phyloP scores from a whole-genome alignment of 2,329 filamentous ascomycete species.

The Gliomastix tumulicola region DNA sequence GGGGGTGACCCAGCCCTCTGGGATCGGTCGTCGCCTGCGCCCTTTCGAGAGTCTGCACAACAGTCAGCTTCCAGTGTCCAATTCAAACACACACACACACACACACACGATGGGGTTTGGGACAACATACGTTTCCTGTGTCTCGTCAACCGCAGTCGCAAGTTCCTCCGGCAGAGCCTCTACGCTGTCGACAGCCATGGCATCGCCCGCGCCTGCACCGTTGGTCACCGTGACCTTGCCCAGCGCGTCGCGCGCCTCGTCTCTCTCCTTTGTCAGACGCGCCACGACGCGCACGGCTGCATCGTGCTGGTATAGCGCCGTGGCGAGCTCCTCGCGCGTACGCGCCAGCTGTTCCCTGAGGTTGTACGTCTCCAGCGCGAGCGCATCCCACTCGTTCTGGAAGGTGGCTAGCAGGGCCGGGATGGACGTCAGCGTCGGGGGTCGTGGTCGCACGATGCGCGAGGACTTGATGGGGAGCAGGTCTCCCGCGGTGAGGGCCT shows the following conservation, averaged over 20 bases:
- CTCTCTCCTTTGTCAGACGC: conserved; percentile 79
- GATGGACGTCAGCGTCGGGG: conserved; percentile 91
- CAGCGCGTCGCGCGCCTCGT: conserved; percentile 85
- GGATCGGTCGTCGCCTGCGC: conserved; percentile 82
- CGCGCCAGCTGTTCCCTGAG: conserved; percentile 83
- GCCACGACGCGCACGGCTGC: conserved; percentile 94
- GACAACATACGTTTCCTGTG: conserved; percentile 69
- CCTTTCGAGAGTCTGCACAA: conserved; percentile 72
- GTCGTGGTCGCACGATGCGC: conserved; percentile 78
- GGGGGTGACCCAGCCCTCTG: conserved; percentile 74
- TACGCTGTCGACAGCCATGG: conserved; percentile 81
- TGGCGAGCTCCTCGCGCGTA: conserved; percentile 88
- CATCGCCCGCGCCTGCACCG: conserved; percentile 58
- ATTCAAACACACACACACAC: too few species aligned
- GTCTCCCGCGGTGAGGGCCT: conserved; percentile 77
- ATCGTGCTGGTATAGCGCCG: conserved; percentile 93
- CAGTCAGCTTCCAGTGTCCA: too few species aligned
- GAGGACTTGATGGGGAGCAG: conserved; percentile 81
- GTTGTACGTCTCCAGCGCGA: conserved; percentile 87
- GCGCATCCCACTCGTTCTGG: conserved; percentile 96
- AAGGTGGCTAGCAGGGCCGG: conserved; percentile 90
- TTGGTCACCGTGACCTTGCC: conserved; percentile 73
- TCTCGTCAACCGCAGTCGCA: conserved; percentile 67
- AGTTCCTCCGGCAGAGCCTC: conserved; percentile 69
- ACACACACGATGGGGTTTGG: too few species aligned